A percentile compares a stretch with the other conserved stretches of the same genome.
Conservation (phyloP, 148 eudicot species). For the Chenopodium quinoa region DNA sequence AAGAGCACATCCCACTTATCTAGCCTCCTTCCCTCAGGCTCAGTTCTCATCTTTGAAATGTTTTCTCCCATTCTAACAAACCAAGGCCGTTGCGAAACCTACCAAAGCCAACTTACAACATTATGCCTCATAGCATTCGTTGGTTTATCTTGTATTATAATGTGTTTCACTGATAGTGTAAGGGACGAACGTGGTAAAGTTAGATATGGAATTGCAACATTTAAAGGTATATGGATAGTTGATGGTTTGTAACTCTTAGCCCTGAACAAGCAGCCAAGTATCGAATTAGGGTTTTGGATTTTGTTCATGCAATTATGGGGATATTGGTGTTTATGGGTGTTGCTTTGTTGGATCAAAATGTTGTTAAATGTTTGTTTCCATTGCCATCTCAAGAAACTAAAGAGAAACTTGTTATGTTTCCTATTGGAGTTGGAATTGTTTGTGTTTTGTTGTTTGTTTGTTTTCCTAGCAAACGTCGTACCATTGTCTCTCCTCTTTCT, state of each 20-base stretch:
- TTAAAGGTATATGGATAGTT: slow-evolving; percentile 55
- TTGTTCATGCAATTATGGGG: slow-evolving; percentile 54
- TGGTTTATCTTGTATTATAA: slow-evolving; percentile 44
- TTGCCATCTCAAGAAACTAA: slow-evolving; percentile 44
- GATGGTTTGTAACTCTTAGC: slow-evolving; percentile 39
- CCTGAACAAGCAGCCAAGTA: slow-evolving; percentile 40
- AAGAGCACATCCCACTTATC: slow-evolving; percentile 51
- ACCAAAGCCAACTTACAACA: slow-evolving; percentile 30
- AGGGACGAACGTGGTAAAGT: slow-evolving; percentile 61
- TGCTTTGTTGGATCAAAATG: slow-evolving; percentile 61
- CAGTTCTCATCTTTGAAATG: slow-evolving; percentile 65
- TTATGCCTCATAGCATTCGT: slow-evolving; percentile 37
- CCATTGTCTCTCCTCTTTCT: slow-evolving; percentile 59
- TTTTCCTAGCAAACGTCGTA: slow-evolving; percentile 68
- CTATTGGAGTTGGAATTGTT: slow-evolving; percentile 54
- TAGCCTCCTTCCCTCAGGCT: slow-evolving; percentile 71
- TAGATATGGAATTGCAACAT: slow-evolving; percentile 70
- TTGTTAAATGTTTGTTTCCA: slow-evolving; percentile 65
- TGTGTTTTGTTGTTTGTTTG: slow-evolving; percentile 58
- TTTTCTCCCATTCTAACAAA: slow-evolving; percentile 57
- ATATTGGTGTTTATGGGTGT: slow-evolving; percentile 49
- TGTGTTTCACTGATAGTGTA: slow-evolving; percentile 67
- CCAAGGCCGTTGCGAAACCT: slow-evolving; percentile 47
- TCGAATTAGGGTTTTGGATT: slow-evolving; percentile 48
- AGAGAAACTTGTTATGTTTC: slow-evolving; percentile 41